Percentiles rank a stretch among this genome's conserved stretches.
Conservation (phyloP, 1,284 basidiomycete genomes). For the Sporisorium graminicola region DNA sequence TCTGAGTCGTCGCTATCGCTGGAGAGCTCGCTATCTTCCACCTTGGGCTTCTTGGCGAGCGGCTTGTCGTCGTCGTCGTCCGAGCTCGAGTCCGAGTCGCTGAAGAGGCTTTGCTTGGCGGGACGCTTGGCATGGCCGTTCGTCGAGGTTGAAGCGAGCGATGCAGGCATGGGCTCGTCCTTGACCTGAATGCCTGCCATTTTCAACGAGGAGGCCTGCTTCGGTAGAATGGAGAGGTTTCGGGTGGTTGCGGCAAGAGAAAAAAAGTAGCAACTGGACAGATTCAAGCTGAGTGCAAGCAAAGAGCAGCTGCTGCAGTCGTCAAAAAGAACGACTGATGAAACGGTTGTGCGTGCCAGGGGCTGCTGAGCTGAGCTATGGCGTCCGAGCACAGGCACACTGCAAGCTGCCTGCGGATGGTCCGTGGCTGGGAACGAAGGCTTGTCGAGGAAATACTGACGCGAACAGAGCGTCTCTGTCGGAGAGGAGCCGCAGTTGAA, state of each 20-base stretch:
- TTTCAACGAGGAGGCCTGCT: not conserved
- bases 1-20: conserved; percentile 51
- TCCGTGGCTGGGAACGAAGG: not conserved
- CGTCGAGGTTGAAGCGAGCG: conserved; percentile 24
- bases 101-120: conserved; percentile 28
- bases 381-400: not conserved
- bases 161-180: conserved; percentile 40
- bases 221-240: not conserved
- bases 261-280: not conserved
- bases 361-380: not conserved
- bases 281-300: not conserved
- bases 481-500: not conserved
- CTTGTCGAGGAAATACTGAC: not conserved
- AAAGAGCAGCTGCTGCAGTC: not conserved
- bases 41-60: conserved; percentile 40
- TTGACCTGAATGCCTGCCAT: conserved; percentile 44
- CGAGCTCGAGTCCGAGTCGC: conserved; percentile 37
- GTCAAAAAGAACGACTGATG: too few relatives aligned
- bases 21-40: conserved; percentile 24
- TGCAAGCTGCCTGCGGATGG: conserved; percentile 1
- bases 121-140: conserved; percentile 40
- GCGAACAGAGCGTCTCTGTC: not conserved
- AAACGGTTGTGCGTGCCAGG: not conserved
- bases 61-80: conserved; percentile 53
- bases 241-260: not conserved